These are phyloP conservation scores for Acanthamoeba divionensis DNA, from an alignment of 208 protist genomes.

Conservation along the genomic window DNA sequence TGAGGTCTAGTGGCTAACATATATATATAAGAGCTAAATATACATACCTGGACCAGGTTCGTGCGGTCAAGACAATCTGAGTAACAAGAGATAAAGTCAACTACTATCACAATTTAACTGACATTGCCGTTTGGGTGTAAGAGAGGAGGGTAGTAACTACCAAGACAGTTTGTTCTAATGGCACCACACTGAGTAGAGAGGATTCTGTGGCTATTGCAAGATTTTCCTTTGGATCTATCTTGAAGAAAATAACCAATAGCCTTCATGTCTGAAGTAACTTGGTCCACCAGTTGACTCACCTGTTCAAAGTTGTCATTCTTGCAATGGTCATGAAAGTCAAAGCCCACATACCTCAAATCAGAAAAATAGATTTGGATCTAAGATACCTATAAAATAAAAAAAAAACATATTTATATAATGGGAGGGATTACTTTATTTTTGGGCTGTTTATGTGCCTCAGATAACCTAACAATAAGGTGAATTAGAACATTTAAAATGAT, in stretches of 20 bases:
- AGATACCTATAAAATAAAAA: not conserved
- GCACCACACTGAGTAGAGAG: not conserved
- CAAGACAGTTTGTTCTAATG: not conserved
- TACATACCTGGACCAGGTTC: constrained; percentile 8
- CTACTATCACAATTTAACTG: constrained; percentile 6
- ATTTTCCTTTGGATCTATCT: not conserved
- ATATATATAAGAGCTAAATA: no score
- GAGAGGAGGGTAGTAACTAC: not conserved
- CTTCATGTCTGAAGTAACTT: constrained; percentile 22
- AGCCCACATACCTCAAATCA: constrained; percentile 22
- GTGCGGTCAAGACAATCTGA: constrained; percentile 33
- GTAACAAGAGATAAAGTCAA: not conserved
- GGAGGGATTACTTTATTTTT: not conserved
- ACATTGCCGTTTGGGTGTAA: no score
- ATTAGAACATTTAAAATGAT: not conserved
- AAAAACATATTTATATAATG: not conserved
- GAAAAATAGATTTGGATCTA: not conserved
- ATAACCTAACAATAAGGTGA: not conserved
- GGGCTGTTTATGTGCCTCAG: constrained; percentile 5
- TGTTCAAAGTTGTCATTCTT: constrained; percentile 34
- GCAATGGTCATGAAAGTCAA: constrained; percentile 51
- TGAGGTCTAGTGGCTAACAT: not conserved
- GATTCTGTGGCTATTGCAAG: not conserved
- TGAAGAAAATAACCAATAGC: not conserved
- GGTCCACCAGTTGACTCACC: constrained; percentile 10